These are phyloP conservation scores for Epichloe gansuensis DNA, from an alignment of 2,329 filamentous ascomycete species.

Conservation along the genomic window DNA sequence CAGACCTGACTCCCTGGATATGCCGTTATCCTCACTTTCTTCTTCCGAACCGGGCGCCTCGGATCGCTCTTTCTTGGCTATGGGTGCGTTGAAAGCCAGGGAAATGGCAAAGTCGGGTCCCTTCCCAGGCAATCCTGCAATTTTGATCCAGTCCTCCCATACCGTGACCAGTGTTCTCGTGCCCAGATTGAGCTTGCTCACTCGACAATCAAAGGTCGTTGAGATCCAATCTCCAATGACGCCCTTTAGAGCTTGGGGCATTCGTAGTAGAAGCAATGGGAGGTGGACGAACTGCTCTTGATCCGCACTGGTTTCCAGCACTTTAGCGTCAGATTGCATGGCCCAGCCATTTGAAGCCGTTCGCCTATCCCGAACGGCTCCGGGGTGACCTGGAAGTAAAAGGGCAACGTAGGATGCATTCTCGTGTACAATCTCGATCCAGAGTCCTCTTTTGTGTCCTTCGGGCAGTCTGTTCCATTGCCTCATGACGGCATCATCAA, in stretches of 20 bases:
- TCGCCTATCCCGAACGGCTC: constrained; percentile 4
- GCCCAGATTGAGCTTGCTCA: constrained; percentile 35
- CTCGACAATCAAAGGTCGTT: constrained; percentile 42
- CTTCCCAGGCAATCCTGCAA: constrained; percentile 21
- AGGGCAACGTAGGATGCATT: constrained; percentile 37
- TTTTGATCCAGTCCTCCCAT: constrained; percentile 39
- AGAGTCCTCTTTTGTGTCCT: constrained; percentile 22
- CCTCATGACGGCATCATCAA: constrained; percentile 7
- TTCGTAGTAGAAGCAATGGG: constrained; percentile 40
- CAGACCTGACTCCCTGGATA: constrained; percentile 16
- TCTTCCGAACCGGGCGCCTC: constrained; percentile 6
- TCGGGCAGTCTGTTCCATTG: constrained; percentile 10
- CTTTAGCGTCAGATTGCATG: constrained; percentile 10
- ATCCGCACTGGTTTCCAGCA: constrained; percentile 4
- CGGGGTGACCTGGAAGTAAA: constrained; percentile 29
- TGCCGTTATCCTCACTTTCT: constrained; percentile 9
- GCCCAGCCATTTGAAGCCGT: constrained; percentile 9
- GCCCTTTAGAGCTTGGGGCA: constrained; percentile 39
- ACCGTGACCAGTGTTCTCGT: constrained; percentile 35
- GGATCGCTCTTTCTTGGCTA: constrained; percentile 8
- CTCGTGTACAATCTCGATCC: constrained; percentile 39
- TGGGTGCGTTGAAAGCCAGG: constrained; percentile 35
- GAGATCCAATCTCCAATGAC: constrained; percentile 39
- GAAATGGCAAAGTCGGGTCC: constrained; percentile 36
- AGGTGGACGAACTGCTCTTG: constrained; percentile 29